Evolutionary conservation across 371 early-diverging fungal species (phyloP).

Genomic region (Haplosporangium sp.): DNA sequence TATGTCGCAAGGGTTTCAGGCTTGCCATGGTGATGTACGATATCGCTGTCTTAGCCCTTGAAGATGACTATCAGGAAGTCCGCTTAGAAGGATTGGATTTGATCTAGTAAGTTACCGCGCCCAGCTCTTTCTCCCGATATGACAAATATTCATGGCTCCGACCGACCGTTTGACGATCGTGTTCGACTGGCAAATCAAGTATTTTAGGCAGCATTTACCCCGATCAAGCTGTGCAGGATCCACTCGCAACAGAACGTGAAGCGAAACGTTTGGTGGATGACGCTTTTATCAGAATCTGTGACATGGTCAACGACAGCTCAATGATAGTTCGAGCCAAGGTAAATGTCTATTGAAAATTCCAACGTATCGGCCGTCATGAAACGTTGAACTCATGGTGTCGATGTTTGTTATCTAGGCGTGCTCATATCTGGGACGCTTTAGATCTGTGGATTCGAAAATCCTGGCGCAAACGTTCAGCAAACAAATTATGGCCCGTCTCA

Average conservation of each 20-base stretch:
- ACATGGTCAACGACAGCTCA: slow-evolving; percentile 80
- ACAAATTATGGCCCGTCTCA: slow-evolving; percentile 75
- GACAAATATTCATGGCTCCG: too few species aligned
- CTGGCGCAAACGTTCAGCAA: slow-evolving; percentile 82
- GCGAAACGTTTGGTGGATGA: slow-evolving; percentile 77
- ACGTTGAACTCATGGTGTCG: background rate
- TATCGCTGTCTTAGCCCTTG: slow-evolving; percentile 66
- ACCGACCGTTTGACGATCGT: background rate
- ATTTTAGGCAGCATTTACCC: slow-evolving; percentile 64
- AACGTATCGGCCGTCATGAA: too few species aligned
- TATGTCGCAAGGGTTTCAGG: slow-evolving; percentile 63
- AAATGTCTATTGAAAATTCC: background rate
- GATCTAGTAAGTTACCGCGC: slow-evolving; percentile 63
- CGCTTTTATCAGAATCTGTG: slow-evolving; percentile 80
- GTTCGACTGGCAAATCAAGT: slow-evolving; percentile 16
- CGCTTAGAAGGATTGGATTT: slow-evolving; percentile 73
- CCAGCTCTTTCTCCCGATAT: background rate
- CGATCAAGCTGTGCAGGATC: slow-evolving; percentile 60
- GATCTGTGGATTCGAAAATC: slow-evolving; percentile 65
- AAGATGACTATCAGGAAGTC: slow-evolving; percentile 78
- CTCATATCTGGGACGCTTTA: slow-evolving; percentile 72
- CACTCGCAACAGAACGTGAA: slow-evolving; percentile 56
- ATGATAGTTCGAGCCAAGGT: slow-evolving; percentile 71
- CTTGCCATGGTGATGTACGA: slow-evolving; percentile 65
- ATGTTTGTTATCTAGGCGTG: slow-evolving; percentile 60